Percentiles rank a stretch among this genome's conserved stretches.
phyloP scores from a whole-genome alignment of 805 yeast genomes.

The Metschnikowia orientalis region DNA sequence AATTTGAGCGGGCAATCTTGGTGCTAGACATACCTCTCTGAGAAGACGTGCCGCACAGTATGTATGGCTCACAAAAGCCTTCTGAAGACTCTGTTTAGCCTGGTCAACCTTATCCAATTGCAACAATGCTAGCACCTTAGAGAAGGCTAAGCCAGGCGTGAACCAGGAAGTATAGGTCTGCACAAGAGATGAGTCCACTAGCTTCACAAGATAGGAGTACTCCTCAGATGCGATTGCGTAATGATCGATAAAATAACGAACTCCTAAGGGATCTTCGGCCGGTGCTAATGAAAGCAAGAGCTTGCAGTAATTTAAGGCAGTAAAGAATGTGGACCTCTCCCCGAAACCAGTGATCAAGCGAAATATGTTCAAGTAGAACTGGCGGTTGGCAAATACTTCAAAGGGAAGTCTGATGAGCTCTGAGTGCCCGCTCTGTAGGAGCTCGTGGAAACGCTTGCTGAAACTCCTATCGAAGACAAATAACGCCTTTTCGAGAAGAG shows the following conservation, averaged over 20 bases:
- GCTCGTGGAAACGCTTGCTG: slow-evolving; percentile 49
- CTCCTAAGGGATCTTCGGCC: slow-evolving; percentile 79
- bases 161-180: slow-evolving; percentile 61
- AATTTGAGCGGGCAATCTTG: slow-evolving; percentile 5
- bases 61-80: slow-evolving; percentile 56
- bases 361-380: slow-evolving; percentile 68
- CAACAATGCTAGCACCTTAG: slow-evolving; percentile 60
- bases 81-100: slow-evolving; percentile 46
- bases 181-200: slow-evolving; percentile 53
- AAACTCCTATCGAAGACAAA: slow-evolving; percentile 77
- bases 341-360: slow-evolving; percentile 66
- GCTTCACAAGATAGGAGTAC: slow-evolving; percentile 54
- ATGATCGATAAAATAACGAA: slow-evolving; percentile 75
- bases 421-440: slow-evolving; percentile 43
- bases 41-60: slow-evolving; percentile 50
- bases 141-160: slow-evolving; percentile 68
- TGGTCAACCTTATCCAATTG: slow-evolving; percentile 33
- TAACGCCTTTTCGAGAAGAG: slow-evolving; percentile 69
- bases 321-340: slow-evolving; percentile 69
- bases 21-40: slow-evolving; percentile 40
- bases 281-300: slow-evolving; percentile 66
- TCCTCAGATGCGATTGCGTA: slow-evolving; percentile 68
- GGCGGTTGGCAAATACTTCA: slow-evolving; percentile 70
- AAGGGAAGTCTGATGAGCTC: slow-evolving; percentile 69
- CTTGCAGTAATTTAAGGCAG: slow-evolving; percentile 75